phyloP scores from a whole-genome alignment of 345 rosid genomes.

The thale cress (Arabidopsis thaliana) region DNA sequence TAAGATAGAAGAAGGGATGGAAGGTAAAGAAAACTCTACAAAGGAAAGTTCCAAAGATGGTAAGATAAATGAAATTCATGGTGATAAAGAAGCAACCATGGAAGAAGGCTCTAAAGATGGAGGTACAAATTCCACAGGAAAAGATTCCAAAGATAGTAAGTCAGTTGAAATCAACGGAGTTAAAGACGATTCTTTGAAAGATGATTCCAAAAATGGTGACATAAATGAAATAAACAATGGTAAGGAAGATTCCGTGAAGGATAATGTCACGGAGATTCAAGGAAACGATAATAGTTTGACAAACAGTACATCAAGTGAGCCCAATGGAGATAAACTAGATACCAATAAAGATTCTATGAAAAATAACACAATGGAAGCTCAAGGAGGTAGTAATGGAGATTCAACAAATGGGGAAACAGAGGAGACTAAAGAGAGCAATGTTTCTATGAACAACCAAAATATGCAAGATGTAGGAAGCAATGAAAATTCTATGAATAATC shows the following conservation, averaged over 20 bases:
- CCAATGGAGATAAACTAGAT: background rate
- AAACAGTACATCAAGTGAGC: background rate
- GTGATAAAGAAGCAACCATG: background rate
- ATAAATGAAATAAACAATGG: background rate
- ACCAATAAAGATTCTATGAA: background rate
- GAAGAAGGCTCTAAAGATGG: background rate
- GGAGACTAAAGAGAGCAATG: constrained; percentile 3
- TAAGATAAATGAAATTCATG: background rate
- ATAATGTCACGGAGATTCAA: background rate
- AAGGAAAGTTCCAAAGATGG: background rate
- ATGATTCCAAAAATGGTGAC: background rate
- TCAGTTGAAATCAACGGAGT: background rate
- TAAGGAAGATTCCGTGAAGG: background rate
- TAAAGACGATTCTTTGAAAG: background rate
- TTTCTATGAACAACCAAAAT: constrained; percentile 10
- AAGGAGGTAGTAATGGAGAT: background rate
- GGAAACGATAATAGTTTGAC: background rate
- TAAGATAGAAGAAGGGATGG: background rate
- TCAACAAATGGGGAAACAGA: constrained; percentile 14
- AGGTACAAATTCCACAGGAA: background rate
- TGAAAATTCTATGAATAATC: constrained; percentile 3
- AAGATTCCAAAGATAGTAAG: background rate
- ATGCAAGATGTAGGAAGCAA: constrained; percentile 4
- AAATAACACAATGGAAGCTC: constrained; percentile 24
- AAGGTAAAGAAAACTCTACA: background rate